Conservation (phyloP, 2,329 filamentous ascomycete species). For the Penicillium sp. region DNA sequence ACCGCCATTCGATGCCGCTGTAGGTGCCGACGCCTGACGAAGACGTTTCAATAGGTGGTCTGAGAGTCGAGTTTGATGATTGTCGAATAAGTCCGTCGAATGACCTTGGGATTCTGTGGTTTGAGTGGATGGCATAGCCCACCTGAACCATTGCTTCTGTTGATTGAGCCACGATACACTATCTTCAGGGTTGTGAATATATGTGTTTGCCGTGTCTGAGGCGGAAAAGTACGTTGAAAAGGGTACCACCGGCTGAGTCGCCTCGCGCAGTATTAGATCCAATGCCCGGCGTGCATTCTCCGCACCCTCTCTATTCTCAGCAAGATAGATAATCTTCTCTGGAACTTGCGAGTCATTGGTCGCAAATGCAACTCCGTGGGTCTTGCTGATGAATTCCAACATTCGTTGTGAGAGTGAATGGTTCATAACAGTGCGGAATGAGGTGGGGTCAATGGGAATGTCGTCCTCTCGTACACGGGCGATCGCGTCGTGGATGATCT, state of each 20-base stretch:
- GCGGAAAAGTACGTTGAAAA: constrained; percentile 34
- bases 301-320: constrained; percentile 26
- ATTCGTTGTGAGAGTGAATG: constrained; percentile 22
- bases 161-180: constrained; percentile 28
- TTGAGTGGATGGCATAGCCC: constrained; percentile 27
- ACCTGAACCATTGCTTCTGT: constrained; percentile 34
- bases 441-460: constrained; percentile 18
- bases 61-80: constrained; percentile 27
- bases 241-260: constrained; percentile 15
- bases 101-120: constrained; percentile 12
- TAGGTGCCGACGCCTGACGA: constrained; percentile 8
- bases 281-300: constrained; percentile 32
- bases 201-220: constrained; percentile 21
- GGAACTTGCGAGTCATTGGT: constrained; percentile 11
- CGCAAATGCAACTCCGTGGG: constrained; percentile 28
- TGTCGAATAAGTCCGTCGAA: constrained; percentile 24
- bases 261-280: constrained; percentile 25
- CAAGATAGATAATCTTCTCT: constrained; percentile 29
- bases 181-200: constrained; percentile 19
- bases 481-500: constrained; percentile 28
- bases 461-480: constrained; percentile 26
- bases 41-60: constrained; percentile 29
- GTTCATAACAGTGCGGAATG: constrained; percentile 5
- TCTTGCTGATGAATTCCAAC: constrained; percentile 29
- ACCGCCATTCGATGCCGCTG: background rate